A percentile compares a stretch with the other conserved stretches of the same genome.
phyloP scores from a whole-genome alignment of 306 rosid genomes.

The Inga leiocalycina region DNA sequence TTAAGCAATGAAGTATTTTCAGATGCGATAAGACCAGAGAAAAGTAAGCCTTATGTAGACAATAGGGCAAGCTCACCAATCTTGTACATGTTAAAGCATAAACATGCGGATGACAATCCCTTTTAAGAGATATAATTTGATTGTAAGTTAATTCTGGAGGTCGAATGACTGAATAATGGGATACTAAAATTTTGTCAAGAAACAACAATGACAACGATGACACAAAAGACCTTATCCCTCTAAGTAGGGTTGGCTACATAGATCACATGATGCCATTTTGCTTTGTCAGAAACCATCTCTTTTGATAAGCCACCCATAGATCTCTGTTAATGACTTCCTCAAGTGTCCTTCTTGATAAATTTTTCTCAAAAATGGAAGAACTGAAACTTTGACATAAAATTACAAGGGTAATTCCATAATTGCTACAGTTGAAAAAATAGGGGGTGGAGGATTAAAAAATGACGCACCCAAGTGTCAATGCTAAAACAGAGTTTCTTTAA shows the following conservation, averaged over 20 bases:
- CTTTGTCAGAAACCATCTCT: no score
- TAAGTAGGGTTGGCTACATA: background rate
- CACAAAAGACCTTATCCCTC: background rate
- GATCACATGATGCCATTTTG: background rate
- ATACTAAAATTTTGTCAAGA: background rate
- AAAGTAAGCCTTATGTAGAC: no score
- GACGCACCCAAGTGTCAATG: background rate
- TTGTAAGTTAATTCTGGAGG: background rate
- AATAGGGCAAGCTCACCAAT: no score
- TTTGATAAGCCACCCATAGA: background rate
- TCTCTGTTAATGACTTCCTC: no score
- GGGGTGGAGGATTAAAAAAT: background rate
- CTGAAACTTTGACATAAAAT: background rate
- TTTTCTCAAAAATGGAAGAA: no score
- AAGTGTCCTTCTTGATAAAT: no score
- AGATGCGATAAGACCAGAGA: no score
- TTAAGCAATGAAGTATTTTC: no score
- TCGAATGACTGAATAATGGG: background rate
- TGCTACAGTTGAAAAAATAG: background rate
- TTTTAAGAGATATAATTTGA: background rate
- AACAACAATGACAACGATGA: background rate
- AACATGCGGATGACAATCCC: background rate
- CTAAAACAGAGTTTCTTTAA: background rate
- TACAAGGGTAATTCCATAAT: background rate
- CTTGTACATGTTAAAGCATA: no score